Evolutionary conservation across 202 grass and related monocot genomes (phyloP), one percentile per base, ranked within the genome.

Genomic region (Dendrocalamus latiflorus): DNA sequence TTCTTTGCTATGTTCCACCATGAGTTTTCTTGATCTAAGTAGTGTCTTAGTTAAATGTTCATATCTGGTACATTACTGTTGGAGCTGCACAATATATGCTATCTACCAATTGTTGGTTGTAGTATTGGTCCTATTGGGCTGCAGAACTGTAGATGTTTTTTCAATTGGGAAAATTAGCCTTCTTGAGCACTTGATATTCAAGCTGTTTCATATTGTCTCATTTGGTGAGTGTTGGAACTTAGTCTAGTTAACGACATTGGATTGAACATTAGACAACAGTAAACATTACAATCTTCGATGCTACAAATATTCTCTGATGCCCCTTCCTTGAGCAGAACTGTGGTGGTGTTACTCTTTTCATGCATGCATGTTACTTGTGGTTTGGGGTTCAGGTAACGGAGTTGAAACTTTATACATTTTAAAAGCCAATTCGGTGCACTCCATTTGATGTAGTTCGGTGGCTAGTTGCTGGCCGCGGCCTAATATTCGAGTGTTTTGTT

Each of bases 251-350:
- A 72, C 1, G 26, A 63, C 26, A 63, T 63, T 63, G 14, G 59
- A 63, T 33, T 33, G 14, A 63, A 68, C 36, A 60, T 76, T 67
- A 49, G 28, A 72, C 62, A 78, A 78, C 68, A 57, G 77, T 85
- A 45, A 34, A 56, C 77, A 42, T 64, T 82, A 64, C 55, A 81
- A 43, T 71, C 4, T 80, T 69, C 79, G 63, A 75, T 88, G 72
- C 64, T 69, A 39, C 25, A 38, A 49, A 33, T 51, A 68, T 62
- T 18, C 43, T 86, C 79, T 80, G 74, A 84, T 87, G 74, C 30
- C 58, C 51, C 64, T 21, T 44, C 36, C 34, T 47, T 30, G 14
- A 41, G 4, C 47, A 2, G 14, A 61, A 76, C 36, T 41, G 4
- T 56, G 1, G 9, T 61, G 57, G 15, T 74, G 50, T 74, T 72